Percentiles rank a stretch among this genome's conserved stretches.
These are phyloP conservation scores for Martensiomyces pterosporus DNA, from an alignment of 192 early-diverging fungal species.

Conservation along the genomic window DNA sequence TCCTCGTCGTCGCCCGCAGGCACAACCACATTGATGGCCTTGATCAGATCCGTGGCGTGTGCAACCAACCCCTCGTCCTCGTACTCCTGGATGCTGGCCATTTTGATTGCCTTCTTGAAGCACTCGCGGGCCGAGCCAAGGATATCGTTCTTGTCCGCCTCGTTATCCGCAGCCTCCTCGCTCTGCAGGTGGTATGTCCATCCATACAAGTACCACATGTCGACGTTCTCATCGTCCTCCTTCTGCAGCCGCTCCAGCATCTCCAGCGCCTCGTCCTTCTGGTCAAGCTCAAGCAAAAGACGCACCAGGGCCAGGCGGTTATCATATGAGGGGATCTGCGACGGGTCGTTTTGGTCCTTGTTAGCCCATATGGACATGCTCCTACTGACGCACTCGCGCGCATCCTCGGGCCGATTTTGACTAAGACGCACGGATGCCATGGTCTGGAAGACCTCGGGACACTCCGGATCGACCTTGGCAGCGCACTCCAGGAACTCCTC, in stretches of 20 bases:
- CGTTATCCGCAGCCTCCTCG: constrained; percentile 66
- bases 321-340: constrained; percentile 70
- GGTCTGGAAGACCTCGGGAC: constrained; percentile 83
- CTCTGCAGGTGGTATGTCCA: constrained; percentile 87
- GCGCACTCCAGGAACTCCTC: constrained; percentile 70
- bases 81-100: constrained; percentile 56
- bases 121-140: constrained; percentile 38
- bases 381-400: constrained; percentile 59
- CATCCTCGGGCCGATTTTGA: constrained; percentile 78
- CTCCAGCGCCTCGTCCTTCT: constrained; percentile 72
- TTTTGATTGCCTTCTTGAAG: constrained; percentile 48
- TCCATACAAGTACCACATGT: constrained; percentile 94
- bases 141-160: constrained; percentile 38
- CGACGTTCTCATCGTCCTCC: constrained; percentile 90
- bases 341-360: constrained; percentile 46
- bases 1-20: constrained; percentile 52
- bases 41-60: constrained; percentile 66
- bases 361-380: constrained; percentile 71
- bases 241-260: constrained; percentile 77
- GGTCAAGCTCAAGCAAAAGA: constrained; percentile 79
- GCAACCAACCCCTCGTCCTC: constrained; percentile 67
- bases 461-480: constrained; percentile 59
- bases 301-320: constrained; percentile 79
- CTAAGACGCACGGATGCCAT: constrained; percentile 86
- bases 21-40: constrained; percentile 54